Percentiles rank a stretch among this genome's conserved stretches.
Conservation (phyloP, 257 asterid genomes). For the Solanum chiquidenum region DNA sequence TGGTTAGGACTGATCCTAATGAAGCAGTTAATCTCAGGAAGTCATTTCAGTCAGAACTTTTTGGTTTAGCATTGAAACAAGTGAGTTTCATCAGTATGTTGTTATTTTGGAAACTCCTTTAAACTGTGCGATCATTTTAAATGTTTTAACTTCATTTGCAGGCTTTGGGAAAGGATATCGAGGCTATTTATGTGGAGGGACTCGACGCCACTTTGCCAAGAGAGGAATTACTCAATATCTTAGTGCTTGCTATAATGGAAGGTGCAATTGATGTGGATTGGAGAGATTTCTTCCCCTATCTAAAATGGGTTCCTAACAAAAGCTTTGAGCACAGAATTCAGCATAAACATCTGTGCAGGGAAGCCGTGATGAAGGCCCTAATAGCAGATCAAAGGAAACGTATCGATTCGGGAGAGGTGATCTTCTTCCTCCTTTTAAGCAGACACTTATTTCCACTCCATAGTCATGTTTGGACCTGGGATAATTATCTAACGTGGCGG, state of each 20-base stretch:
- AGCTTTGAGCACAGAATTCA: conserved; percentile 39
- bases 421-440: background rate
- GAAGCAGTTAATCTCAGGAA: conserved; percentile 58
- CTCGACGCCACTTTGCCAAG: conserved; percentile 39
- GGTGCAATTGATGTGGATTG: conserved; percentile 94
- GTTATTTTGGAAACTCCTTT: background rate
- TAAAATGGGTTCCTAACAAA: conserved; percentile 77
- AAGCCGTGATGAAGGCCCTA: conserved; percentile 63
- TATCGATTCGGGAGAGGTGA: conserved; percentile 58
- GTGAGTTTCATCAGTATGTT: conserved; percentile 21
- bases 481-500: background rate
- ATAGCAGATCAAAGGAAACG: conserved; percentile 44
- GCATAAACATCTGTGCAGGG: conserved; percentile 29
- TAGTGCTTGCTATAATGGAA: conserved; percentile 67
- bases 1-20: conserved; percentile 23
- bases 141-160: conserved; percentile 3
- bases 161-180: conserved; percentile 64
- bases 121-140: background rate
- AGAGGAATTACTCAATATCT: conserved; percentile 39
- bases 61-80: conserved; percentile 57
- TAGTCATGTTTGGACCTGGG: background rate
- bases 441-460: background rate
- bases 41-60: conserved; percentile 62
- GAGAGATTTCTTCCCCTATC: conserved; percentile 85
- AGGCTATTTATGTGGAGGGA: conserved; percentile 51